Conservation (phyloP, 2,329 filamentous ascomycete species). For the Stagonosporopsis vannaccii region DNA sequence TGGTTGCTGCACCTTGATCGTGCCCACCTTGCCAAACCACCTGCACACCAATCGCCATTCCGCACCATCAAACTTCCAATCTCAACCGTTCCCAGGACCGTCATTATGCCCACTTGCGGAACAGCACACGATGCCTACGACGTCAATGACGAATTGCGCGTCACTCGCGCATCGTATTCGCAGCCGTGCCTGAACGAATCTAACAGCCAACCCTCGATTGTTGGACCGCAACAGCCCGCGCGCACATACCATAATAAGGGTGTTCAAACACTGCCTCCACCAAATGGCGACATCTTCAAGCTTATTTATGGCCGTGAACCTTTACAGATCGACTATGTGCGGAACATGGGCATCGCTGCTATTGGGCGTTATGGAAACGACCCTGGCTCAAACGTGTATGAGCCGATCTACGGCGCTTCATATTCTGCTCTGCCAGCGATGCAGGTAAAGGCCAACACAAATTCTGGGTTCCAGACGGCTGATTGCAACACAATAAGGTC, state of each 20-base stretch:
- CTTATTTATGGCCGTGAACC: constrained; percentile 23
- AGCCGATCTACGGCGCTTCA: constrained; percentile 10
- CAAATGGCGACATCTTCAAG: constrained; percentile 14
- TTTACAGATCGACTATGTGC: constrained; percentile 5
- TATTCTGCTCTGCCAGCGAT: neutral
- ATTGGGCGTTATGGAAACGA: constrained; percentile 18
- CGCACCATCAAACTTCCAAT: neutral
- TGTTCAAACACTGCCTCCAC: constrained; percentile 24
- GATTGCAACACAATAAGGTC: neutral
- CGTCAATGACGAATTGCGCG: neutral
- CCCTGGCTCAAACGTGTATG: constrained; percentile 3
- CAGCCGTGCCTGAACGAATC: neutral
- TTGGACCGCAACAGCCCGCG: neutral
- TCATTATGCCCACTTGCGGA: neutral
- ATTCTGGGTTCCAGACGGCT: constrained; percentile 28
- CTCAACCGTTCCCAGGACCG: neutral
- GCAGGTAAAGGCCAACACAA: neutral
- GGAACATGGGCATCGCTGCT: constrained; percentile 15
- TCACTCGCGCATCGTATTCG: neutral
- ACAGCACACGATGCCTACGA: neutral
- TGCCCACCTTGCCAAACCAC: neutral
- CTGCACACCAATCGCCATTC: neutral
- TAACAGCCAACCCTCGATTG: neutral
- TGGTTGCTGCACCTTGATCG: neutral
- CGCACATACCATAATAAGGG: constrained; percentile 22